Evolutionary conservation across 768 basidiomycete genomes (phyloP), one percentile per base, ranked within the genome.

Genomic region (Mycena albidolilacea): DNA sequence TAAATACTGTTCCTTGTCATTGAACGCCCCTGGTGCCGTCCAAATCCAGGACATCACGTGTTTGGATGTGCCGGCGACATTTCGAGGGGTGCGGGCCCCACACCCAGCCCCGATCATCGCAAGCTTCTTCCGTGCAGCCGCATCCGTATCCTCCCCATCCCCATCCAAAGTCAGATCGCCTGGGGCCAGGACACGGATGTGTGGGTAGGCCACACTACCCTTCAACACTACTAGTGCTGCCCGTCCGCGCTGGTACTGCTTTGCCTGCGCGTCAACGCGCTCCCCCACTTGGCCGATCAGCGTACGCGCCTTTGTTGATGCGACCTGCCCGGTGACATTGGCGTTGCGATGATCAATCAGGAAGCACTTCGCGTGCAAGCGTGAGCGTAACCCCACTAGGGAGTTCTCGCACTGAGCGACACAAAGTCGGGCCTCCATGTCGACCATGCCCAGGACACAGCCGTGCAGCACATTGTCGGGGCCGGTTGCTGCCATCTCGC

Each of bases 21-120:
- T 57, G 3, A 43, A 23, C 5, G 62, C 62, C 44, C 57, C 67
- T 5, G 41, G 67, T 11, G 65, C 52, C 7, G 65, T 67, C 65
- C 65, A 67, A n/a, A 67, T 67, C 65, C 65, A 67, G 3, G 65
- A 67, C 65, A 67, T 67, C 38, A 43, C 39, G 12, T 30, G 65
- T 4, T 37, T 46, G 7, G 65, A 67, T 17, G 52, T 23, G 23
- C 23, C 23, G 23, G 23, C 23, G 23, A 23, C 23, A 23, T 23
- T 55, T 15, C 65, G n/a, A 10, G 64, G 65, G 21, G 54, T 21
- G 8, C 65, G 65, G 12, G 21, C 37, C 12, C 64, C 37, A 17
- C 64, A 23, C 3, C 65, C 54, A 6, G 52, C 7, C 10, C 58
- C 54, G 19, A 57, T 41, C 37, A 48, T 48, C 10, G 65, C 23